Evolutionary conservation across 306 rosid genomes (phyloP).

Genomic region (Medicago ruthenica): DNA sequence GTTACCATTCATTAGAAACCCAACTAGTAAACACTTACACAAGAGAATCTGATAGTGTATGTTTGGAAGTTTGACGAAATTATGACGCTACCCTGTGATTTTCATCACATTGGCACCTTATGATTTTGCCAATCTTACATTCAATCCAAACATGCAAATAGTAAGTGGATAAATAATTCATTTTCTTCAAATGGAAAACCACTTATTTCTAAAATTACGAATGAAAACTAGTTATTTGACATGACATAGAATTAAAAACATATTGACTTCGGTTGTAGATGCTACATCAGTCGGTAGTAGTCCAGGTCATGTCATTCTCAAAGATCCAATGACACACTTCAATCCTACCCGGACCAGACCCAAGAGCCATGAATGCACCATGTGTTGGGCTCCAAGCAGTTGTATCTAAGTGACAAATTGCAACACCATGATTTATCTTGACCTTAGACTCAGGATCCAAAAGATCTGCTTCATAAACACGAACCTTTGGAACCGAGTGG

Average conservation of each 20-base stretch:
- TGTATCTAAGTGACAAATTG: constrained; percentile 89
- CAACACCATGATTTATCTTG: constrained; percentile 76
- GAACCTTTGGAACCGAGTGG: constrained; percentile 89
- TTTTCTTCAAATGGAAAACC: background rate
- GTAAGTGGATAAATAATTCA: background rate
- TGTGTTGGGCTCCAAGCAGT: constrained; percentile 81
- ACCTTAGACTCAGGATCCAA: constrained; percentile 59
- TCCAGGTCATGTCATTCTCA: constrained; percentile 87
- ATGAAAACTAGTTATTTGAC: background rate
- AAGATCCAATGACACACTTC: constrained; percentile 96
- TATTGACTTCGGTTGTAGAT: background rate
- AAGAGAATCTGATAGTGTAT: background rate
- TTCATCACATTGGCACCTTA: background rate
- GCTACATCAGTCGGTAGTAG: constrained; percentile 30
- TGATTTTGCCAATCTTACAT: background rate
- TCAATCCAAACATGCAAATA: background rate
- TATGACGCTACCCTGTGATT: background rate
- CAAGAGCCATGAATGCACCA: constrained; percentile 78
- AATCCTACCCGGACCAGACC: constrained; percentile 70
- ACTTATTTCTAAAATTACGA: background rate
- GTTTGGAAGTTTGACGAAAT: background rate
- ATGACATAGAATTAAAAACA: background rate
- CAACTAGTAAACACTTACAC: background rate
- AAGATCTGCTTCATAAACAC: constrained; percentile 85
- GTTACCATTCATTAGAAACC: background rate